Evolutionary conservation across 805 yeast genomes (phyloP).

Genomic region (Metschnikowia baotianmanensis): DNA sequence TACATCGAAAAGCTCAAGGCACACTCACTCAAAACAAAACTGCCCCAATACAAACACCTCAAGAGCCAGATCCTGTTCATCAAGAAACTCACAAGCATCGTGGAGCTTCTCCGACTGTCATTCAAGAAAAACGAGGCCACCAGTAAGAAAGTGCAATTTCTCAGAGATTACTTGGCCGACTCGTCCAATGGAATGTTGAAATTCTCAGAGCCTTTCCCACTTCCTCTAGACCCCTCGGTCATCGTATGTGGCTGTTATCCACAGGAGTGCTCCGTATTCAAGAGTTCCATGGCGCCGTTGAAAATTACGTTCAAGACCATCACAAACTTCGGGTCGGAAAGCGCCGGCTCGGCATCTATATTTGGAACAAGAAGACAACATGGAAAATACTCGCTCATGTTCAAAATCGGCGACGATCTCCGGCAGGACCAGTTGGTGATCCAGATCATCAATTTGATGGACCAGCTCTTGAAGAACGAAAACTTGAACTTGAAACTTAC

Average conservation of each 20-base stretch:
- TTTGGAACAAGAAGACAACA: conserved; percentile 33
- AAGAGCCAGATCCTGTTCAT: conserved; percentile 71
- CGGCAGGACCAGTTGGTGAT: conserved; percentile 97
- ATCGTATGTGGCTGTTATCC: conserved; percentile 74
- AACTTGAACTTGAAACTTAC: conserved; percentile 83
- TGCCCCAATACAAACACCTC: conserved; percentile 36
- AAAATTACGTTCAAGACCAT: conserved; percentile 73
- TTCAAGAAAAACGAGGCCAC: conserved; percentile 69
- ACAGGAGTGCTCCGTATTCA: conserved; percentile 81
- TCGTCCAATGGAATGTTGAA: conserved; percentile 37
- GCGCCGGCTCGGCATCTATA: conserved; percentile 26
- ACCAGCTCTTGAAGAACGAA: conserved; percentile 80
- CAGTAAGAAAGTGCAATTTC: conserved; percentile 65
- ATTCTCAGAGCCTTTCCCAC: conserved; percentile 55
- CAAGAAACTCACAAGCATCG: conserved; percentile 59
- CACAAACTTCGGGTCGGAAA: conserved; percentile 18
- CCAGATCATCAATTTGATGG: conserved; percentile 90
- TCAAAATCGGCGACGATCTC: conserved; percentile 92
- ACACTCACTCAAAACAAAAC: conserved; percentile 26
- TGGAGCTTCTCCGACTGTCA: conserved; percentile 55
- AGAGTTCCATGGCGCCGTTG: conserved; percentile 85
- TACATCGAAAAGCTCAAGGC: conserved; percentile 38
- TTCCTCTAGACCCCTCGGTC: conserved; percentile 83
- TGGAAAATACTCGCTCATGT: conserved; percentile 74
- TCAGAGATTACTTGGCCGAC: conserved; percentile 58